Evolutionary conservation across 2,329 filamentous ascomycete species (phyloP).

Genomic region (Paradendryphiella salina): DNA sequence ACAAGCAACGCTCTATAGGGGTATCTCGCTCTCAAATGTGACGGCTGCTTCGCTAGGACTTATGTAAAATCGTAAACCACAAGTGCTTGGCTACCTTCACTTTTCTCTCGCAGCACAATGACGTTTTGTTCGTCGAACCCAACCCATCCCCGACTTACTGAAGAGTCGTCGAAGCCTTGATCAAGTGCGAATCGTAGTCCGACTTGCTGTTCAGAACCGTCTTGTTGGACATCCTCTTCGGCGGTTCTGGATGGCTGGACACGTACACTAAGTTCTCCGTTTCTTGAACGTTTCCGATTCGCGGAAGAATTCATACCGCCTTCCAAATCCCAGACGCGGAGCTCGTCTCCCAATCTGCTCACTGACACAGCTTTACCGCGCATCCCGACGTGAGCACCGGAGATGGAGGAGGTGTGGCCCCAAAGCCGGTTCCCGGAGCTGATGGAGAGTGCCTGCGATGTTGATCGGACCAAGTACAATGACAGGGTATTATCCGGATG

Average conservation of each 20-base stretch:
- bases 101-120: constrained; percentile 76
- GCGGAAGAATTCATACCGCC: constrained; percentile 60
- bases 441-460: constrained; percentile 65
- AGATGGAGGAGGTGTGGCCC: constrained; percentile 90
- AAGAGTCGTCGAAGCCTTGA: constrained; percentile 46
- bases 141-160: constrained; percentile 65
- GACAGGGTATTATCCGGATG: constrained; percentile 87
- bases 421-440: constrained; percentile 76
- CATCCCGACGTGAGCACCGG: constrained; percentile 79
- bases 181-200: constrained; percentile 44
- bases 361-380: constrained; percentile 90
- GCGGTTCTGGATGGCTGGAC: constrained; percentile 50
- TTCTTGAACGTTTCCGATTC: constrained; percentile 47
- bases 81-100: constrained; percentile 69
- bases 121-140: constrained; percentile 92
- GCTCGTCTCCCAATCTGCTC: constrained; percentile 69
- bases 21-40: background rate
- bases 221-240: constrained; percentile 22
- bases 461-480: constrained; percentile 79
- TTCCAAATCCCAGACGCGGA: constrained; percentile 86
- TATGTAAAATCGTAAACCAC: constrained; percentile 87
- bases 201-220: constrained; percentile 29
- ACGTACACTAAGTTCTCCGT: constrained; percentile 58
- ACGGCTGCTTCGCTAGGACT: background rate
- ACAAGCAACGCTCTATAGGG: background rate